Conservation (phyloP, 108 stramenopile genomes). For the Parmales sp. region DNA sequence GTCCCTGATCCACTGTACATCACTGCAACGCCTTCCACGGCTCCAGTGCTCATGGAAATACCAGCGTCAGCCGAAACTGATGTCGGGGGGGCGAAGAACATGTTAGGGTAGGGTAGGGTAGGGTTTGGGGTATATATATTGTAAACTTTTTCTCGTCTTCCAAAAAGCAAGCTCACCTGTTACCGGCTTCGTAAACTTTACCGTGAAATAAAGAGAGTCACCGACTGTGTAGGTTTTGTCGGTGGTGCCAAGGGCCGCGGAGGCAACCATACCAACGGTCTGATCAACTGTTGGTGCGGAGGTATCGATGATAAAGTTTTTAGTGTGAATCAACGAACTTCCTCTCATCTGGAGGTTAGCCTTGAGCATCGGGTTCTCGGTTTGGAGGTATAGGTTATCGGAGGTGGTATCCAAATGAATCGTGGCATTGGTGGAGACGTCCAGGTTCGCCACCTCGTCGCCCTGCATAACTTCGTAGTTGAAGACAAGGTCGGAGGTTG, state of each 20-base stretch:
- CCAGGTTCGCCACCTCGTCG: slow-evolving; percentile 19
- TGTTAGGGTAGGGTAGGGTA: too few relatives aligned
- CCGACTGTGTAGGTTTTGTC: slow-evolving; percentile 30
- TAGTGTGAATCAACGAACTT: slow-evolving; percentile 7
- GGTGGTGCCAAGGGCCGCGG: slow-evolving; percentile 21
- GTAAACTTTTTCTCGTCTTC: too few relatives aligned
- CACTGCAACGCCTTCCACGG: neutral
- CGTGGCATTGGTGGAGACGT: slow-evolving; percentile 5
- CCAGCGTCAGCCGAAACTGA: neutral
- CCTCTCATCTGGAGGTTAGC: slow-evolving; percentile 17
- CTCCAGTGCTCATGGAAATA: neutral
- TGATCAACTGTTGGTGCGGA: slow-evolving; percentile 23
- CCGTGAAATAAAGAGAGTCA: slow-evolving; percentile 28
- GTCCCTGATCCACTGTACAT: neutral
- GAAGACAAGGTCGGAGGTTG: slow-evolving; percentile 28
- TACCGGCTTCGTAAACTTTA: slow-evolving; percentile 35
- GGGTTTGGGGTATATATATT: too few relatives aligned
- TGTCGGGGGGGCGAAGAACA: too few relatives aligned
- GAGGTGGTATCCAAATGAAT: slow-evolving; percentile 22
- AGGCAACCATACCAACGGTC: slow-evolving; percentile 16
- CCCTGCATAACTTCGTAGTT: slow-evolving; percentile 27
- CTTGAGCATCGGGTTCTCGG: slow-evolving; percentile 12
- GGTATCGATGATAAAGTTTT: slow-evolving; percentile 23
- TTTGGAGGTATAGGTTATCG: slow-evolving; percentile 12
- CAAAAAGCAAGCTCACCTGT: too few relatives aligned